Evolutionary conservation across 768 basidiomycete species (phyloP).

Genomic region (Leccinum truebloodii): DNA sequence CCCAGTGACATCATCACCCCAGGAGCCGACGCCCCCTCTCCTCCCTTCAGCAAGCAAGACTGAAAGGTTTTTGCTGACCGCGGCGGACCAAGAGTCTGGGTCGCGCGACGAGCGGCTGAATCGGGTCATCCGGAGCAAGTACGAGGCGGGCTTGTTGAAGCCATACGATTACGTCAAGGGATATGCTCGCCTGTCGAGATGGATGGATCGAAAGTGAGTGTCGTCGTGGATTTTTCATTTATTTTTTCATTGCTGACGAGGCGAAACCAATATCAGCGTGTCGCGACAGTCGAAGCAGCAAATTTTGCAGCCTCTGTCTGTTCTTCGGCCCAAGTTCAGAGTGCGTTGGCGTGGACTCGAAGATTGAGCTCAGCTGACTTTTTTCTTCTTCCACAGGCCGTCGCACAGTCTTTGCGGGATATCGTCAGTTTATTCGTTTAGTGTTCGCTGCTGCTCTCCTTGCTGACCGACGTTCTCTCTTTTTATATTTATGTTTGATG

Average conservation of each 20-base stretch:
- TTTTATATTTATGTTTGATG: not conserved
- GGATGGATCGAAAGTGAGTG: conserved; percentile 91
- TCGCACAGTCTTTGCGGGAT: not conserved
- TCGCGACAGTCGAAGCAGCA: conserved; percentile 90
- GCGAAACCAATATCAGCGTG: conserved; percentile 49
- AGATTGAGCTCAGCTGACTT: not conserved
- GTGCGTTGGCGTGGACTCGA: not conserved
- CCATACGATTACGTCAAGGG: conserved; percentile 98
- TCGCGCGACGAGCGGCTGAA: conserved; percentile 85
- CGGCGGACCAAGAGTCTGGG: conserved; percentile 92
- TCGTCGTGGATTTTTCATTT: not conserved
- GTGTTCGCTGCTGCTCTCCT: not conserved
- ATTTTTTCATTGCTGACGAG: conserved; percentile 54
- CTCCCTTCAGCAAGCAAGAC: conserved; percentile 73
- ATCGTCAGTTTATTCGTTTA: not conserved
- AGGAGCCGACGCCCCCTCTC: conserved; percentile 48
- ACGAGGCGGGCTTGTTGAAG: conserved; percentile 92
- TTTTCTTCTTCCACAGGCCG: not conserved
- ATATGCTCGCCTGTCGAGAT: conserved; percentile 84
- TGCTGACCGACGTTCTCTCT: not conserved
- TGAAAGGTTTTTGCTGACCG: conserved; percentile 76
- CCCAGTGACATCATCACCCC: conserved; percentile 10
- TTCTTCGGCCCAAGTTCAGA: not conserved
- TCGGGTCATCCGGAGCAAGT: conserved; percentile 93
- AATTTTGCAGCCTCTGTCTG: conserved; percentile 86